phyloP scores from a whole-genome alignment of 768 basidiomycete species.

The Tubosaeta brunneosetosa region DNA sequence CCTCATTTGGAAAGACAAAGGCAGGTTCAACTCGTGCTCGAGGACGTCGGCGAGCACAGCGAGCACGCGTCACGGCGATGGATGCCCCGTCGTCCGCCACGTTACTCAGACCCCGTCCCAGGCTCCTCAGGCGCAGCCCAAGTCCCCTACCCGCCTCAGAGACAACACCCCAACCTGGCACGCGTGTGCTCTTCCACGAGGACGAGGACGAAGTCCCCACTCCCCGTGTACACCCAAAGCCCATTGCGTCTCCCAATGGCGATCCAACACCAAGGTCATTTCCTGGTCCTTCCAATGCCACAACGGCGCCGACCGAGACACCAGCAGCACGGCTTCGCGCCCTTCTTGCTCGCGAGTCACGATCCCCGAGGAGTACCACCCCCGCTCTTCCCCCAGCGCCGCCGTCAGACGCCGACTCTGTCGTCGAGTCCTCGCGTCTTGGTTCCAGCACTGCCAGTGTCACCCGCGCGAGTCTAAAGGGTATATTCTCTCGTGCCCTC shows the following conservation, averaged over 20 bases:
- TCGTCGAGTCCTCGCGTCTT: conserved; percentile 9
- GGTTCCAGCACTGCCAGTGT: conserved; percentile 38
- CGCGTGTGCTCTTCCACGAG: conserved; percentile 14
- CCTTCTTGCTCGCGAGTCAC: conserved; percentile 49
- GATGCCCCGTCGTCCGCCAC: conserved; percentile 12
- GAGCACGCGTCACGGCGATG: conserved; percentile 12
- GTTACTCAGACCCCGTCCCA: conserved; percentile 19
- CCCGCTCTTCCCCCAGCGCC: conserved; percentile 23
- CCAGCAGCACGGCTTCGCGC: conserved; percentile 63
- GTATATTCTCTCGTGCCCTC: conserved; percentile 62
- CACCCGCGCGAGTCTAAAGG: conserved; percentile 55
- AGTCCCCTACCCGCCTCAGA: conserved; percentile 14
- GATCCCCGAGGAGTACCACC: conserved; percentile 29
- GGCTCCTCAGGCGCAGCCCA: conserved; percentile 17
- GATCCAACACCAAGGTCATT: background rate
- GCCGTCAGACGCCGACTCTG: conserved; percentile 26
- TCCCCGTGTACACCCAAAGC: conserved; percentile 21
- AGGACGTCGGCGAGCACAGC: conserved; percentile 14
- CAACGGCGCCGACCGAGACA: conserved; percentile 33
- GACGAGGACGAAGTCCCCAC: conserved; percentile 31
- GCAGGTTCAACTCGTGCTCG: conserved; percentile 1
- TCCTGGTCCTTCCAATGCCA: conserved; percentile 5
- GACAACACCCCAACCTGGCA: conserved; percentile 20
- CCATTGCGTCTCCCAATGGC: conserved; percentile 16
- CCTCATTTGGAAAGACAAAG: conserved; percentile 14